Evolutionary conservation across 495 filamentous ascomycete genomes (phyloP), one percentile per base, ranked within the genome.

Genomic region (Hyaloscypha variabilis): DNA sequence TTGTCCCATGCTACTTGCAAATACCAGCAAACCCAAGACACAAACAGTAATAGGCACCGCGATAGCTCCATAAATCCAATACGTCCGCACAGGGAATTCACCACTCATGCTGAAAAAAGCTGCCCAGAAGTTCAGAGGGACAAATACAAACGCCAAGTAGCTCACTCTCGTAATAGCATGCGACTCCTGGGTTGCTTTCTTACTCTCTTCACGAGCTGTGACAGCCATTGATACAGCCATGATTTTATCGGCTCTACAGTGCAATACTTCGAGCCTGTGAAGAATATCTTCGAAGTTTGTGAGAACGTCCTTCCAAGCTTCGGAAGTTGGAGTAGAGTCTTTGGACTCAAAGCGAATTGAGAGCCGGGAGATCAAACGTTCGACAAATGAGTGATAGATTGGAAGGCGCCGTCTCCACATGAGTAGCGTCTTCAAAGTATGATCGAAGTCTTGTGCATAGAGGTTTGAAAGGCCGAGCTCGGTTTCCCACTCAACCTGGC

Each of bases 401-500:
- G 65, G 52, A 1, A 67, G n/a, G 8, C 39, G 34, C 2, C 46
- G 50, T 39, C 60, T 31, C 76, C 79, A 82, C 11, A 75, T 68
- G 55, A 79, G 78, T 0, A 81, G 66, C 56, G 75, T 78, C 29
- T 73, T 58, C 25, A 82, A 72, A 1, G 74, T 75, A 24, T 58
- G 63, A 63, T 79, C 76, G 17, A 77, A 75, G 46, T 75, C 60
- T 19, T 67, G 62, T 2, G 79, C 74, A 17, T 74, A 74, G 24
- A 64, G 39, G 42, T 39, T 4, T 17, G 53, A 58, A 31, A 64
- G 62, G 5, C 61, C 61, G 24, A 63, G 58, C 49, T 78, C 77
- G 46, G 81, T 74, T 67, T 81, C 79, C 76, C 75, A 81, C 68
- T 82, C 79, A 5, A 82, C 74, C 68, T 82, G 78, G 1, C 69